A percentile compares a stretch with the other conserved stretches of the same genome.
Evolutionary conservation across 768 basidiomycete species (phyloP).

Genomic region (Lepiota venenata): DNA sequence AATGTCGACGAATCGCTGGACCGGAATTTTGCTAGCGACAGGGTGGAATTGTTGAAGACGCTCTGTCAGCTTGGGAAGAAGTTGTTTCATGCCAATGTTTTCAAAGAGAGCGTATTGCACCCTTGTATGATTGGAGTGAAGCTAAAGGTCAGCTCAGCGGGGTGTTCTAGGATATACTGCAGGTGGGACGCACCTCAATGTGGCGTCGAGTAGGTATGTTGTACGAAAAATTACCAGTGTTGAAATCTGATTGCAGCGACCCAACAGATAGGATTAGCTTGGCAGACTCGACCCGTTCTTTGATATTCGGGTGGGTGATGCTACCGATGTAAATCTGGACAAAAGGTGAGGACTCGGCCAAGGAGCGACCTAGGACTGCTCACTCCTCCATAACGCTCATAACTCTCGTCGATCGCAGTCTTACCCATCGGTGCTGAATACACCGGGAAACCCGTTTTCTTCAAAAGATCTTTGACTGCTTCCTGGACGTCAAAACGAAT

Average conservation of each 20-base stretch:
- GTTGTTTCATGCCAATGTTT: conserved; percentile 69
- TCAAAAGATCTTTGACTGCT: conserved; percentile 60
- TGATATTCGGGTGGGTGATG: conserved; percentile 61
- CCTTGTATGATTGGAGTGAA: conserved; percentile 72
- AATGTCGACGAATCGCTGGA: conserved; percentile 40
- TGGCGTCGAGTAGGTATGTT: conserved; percentile 55
- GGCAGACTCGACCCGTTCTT: conserved; percentile 69
- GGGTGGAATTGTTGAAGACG: conserved; percentile 41
- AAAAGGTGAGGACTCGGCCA: not conserved
- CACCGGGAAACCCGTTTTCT: conserved; percentile 67
- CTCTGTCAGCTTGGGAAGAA: conserved; percentile 70
- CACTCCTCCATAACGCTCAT: conserved; percentile 77
- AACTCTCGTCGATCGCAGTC: conserved; percentile 65
- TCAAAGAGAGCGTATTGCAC: conserved; percentile 63
- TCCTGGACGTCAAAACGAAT: conserved; percentile 64
- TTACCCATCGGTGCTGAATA: conserved; percentile 84
- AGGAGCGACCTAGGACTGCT: conserved; percentile 23
- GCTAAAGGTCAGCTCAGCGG: conserved; percentile 30
- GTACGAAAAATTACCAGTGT: conserved; percentile 86
- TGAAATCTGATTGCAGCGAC: conserved; percentile 73
- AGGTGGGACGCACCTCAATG: conserved; percentile 49
- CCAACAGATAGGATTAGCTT: conserved; percentile 78
- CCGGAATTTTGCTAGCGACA: conserved; percentile 37
- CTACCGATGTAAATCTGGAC: conserved; percentile 73
- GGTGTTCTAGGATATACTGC: not conserved